Evolutionary conservation across 108 stramenopile genomes (phyloP), one percentile per base, ranked within the genome.

Genomic region (Cylindrotheca fusiformis): DNA sequence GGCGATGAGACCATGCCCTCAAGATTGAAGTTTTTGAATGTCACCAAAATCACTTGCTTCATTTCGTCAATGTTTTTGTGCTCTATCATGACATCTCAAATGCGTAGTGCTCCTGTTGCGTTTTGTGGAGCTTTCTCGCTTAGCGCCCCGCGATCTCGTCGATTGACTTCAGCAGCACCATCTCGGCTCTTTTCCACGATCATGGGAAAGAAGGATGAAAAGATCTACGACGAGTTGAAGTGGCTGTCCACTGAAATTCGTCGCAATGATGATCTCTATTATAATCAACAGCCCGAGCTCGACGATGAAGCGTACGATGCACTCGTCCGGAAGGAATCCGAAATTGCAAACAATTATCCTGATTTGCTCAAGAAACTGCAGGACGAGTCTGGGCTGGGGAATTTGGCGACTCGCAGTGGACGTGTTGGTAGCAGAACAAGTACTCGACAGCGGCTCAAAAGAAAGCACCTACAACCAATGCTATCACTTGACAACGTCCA

Each of bases 301-400:
- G 57, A 67, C 20, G 91, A 93, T 61, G 91, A 87, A 10, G 87
- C 84, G 44, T 93, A 83, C 55, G 91, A 93, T 78, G 87, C 91
- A n/a, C 67, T 93, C 48, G 86, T 84, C n/a, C 56, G 65, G 60
- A 79, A 78, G 32, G 91, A 93, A 66, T 82, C 65, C 32, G 71
- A 85, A 62, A 32, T 93, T 47, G 78, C 79, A 52, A 46, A 55
- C 21, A 20, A 63, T 2, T 76, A 80, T 81, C 91, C 91, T n/a
- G 33, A 74, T 31, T 65, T 87, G 24, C 32, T 87, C 22, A 23
- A 64, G 57, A 21, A 58, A 50, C 66, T 80, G 33, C 71, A 87
- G 64, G 8, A 60, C 20, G 85, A 90, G 67, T 69, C 71, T 57
- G 84, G 84, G 32, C 71, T 86, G 57, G 88, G 87, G 12, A 32